Base-by-base conservation (phyloP, 2,329 filamentous ascomycete genomes). In the Cladosporium velox region DNA sequence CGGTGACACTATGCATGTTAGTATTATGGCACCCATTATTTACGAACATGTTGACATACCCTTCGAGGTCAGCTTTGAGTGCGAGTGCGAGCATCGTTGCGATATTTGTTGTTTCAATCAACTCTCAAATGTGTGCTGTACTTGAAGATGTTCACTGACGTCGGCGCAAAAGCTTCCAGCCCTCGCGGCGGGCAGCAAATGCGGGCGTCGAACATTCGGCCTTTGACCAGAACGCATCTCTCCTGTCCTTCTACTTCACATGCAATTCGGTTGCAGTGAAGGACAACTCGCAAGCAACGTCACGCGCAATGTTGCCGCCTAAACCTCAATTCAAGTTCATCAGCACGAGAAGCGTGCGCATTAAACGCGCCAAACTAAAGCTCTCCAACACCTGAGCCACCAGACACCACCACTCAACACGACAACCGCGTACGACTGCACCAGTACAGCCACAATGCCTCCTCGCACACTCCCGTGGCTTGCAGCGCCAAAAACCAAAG, bases 1-100 rank as follows among this genome's bases (percentile, higher is more conserved):
- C 91, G 67, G 93, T 97, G 67, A 99, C 93, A 55, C 95, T 98
- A 3, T 47, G 2, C 21, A n/a, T 21, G n/a, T 47, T 7, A 47
- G 41, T 47, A 21, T 4, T 21, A 14, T n/a, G 28, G 28, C 15
- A 10, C 15, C 3, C 5, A 34, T 3, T 34, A 12, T 14, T 21
- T 7, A 18, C 5, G 28, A 15, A 30, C 5, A n/a, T 21, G 4
- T 34, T 55, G 8, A 21, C 41, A 68, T 82, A 91, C 90, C 90
- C 90, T 66, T 83, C 82, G 67, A 92, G 78, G 74, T 92, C 90
- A 4, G 90, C 90, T 38, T 84, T 90, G 44, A 92, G 78, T 59
- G 83, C 82, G 34, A 92, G 83, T 57, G 87, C 85, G 71, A 89
- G 86, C 90, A 92, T 91, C 7, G 66, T 79, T 69, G 66, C 38